Base-by-base conservation (phyloP, 2,329 filamentous ascomycete genomes). In the Graphilbum sp. region DNA sequence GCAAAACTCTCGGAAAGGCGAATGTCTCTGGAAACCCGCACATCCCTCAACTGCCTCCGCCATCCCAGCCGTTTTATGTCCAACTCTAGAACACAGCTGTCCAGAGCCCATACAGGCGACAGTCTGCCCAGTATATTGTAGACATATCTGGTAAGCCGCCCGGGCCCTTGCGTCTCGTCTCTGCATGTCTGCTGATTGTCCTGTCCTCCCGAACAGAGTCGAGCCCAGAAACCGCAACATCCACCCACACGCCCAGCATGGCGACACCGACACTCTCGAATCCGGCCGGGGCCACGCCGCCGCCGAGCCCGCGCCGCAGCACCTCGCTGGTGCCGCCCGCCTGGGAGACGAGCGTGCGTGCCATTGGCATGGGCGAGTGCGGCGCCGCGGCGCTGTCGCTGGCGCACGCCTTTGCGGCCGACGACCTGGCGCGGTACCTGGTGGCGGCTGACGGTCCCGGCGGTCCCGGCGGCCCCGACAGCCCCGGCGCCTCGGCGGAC, bases 351-450 rank as follows among this genome's bases (percentile, higher is more conserved):
- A 57, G 62, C 37, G 68, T 84, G 48, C 79, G 81, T 45, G 55
- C 69, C 42, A 62, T 87, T 46, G 62, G 63, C 45, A 67, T 77
- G 51, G 61, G 67, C 41, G 80, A 87, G 59, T 79, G 74, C 61
- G 75, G 75, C 52, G 69, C 75, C 53, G 82, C 80, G 24, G 80
- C 76, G 20, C 61, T 69, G 27, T 76, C 77, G 50, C 69, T 92
- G 47, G 78, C 83, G 34, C 74, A 84, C 53, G 78, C 83, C 45
- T 90, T 92, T 60, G 75, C 71, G 41, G 64, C 75, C 43, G 83
- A 90, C 55, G 72, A 81, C 41, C 69, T 85, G 45, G 75, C 76
- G 44, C 67, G 71, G 54, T 90, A 88, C 59, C 75, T 85, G 50
- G 64, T 87, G 49, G 33, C 35, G 6, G 73, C 75, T 34, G 73